Evolutionary conservation across 2,329 filamentous ascomycete genomes (phyloP), one percentile per base, ranked within the genome.

Genomic region (Fusarium napiforme): DNA sequence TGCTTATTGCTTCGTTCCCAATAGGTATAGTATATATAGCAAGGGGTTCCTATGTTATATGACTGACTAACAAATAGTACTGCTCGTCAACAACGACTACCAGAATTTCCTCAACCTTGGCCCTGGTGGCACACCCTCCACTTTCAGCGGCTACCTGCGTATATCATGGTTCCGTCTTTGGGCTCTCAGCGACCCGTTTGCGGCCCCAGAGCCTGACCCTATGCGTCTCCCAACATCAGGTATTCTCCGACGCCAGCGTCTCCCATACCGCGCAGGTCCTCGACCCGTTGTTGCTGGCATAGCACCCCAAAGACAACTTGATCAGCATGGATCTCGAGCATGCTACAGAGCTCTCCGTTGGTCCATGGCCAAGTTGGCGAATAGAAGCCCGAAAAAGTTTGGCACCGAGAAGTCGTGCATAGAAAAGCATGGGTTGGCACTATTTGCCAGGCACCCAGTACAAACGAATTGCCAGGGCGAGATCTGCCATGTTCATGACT

Each of bases 381-480:
- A 79, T 4, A 77, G 76, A n/a, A 82, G 85, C 74, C 85, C 85
- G 5, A 81, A 83, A 3, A 81, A 81, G 21, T 85, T 92, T 63
- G 88, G 86, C 77, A 89, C 91, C 14, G 92, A 89, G 0, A 92
- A 88, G 2, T 94, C 91, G 2, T 95, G 93, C 78, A 91, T 96
- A 74, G 94, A 96, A 81, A 96, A 95, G 83, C 91, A 96, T 78
- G 92, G 92, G 46, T 87, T 93, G 10, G 93, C 92, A 1, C 86
- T 97, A 1, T 96, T 96, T 81, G 88, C 92, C 2, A 85, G 84
- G 6, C 85, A 88, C 57, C 91, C 92, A 1, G 85, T 92, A 71
- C 92, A 92, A 78, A 88, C 89, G 36, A 93, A 90, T 16, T 94
- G 92, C 75, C 89, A 92, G 74, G 93, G 93, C n/a, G 94, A 97